A percentile compares a stretch with the other conserved stretches of the same genome.
Conservation (phyloP, 2,329 filamentous ascomycete genomes). For the Hypoxylon rubiginosum region DNA sequence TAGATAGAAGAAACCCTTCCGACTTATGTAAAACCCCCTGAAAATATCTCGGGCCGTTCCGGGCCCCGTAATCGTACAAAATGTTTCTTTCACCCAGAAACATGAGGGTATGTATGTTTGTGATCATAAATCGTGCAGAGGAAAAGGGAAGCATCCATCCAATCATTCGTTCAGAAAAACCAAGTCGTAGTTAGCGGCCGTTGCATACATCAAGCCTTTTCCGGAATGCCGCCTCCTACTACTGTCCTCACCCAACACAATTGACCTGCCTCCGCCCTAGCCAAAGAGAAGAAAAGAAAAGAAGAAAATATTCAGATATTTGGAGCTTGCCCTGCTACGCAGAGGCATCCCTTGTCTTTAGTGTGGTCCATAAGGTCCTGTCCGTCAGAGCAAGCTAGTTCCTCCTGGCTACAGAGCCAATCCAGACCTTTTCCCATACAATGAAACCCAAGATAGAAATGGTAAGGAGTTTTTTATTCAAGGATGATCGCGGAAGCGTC, state of each 20-base stretch:
- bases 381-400: not conserved
- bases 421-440: slow-evolving; percentile 10
- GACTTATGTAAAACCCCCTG: not conserved
- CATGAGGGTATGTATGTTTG: slow-evolving; percentile 30
- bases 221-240: slow-evolving; percentile 4
- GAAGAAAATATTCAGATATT: not conserved
- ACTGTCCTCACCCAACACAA: slow-evolving; percentile 1
- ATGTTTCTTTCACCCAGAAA: slow-evolving; percentile 24
- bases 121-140: slow-evolving; percentile 38
- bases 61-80: slow-evolving; percentile 33
- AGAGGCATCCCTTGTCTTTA: not conserved
- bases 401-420: slow-evolving; percentile 12
- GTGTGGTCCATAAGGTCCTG: not conserved
- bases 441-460: slow-evolving; percentile 22
- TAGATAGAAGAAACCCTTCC: slow-evolving; percentile 7
- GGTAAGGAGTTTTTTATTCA: slow-evolving; percentile 18
- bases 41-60: slow-evolving; percentile 1
- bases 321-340: slow-evolving; percentile 3
- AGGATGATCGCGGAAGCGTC: slow-evolving; percentile 5
- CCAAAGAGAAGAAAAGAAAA: slow-evolving; percentile 6
- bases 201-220: slow-evolving; percentile 31
- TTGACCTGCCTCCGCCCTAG: slow-evolving; percentile 10
- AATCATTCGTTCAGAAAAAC: slow-evolving; percentile 33
- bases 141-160: slow-evolving; percentile 24
- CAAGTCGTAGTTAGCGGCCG: slow-evolving; percentile 36